A percentile compares a stretch with the other conserved stretches of the same genome.
Conservation (phyloP, 805 yeast genomes). For the Wickerhamomyces xylosicus region DNA sequence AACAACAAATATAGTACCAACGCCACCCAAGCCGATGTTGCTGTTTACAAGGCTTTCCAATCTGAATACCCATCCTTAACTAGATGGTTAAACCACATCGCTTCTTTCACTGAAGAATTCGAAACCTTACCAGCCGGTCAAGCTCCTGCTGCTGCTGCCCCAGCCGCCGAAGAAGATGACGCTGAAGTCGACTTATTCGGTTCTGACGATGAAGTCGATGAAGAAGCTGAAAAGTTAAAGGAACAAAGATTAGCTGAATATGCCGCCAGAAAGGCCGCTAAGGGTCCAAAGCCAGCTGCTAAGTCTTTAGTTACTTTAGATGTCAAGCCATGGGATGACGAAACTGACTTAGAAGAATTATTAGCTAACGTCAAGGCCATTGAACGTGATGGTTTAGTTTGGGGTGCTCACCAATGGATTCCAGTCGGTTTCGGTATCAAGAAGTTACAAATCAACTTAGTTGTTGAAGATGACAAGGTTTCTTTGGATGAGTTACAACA, state of each 20-base stretch:
- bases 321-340: constrained; percentile 99
- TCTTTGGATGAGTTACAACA: constrained; percentile 84
- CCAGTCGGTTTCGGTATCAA: constrained; percentile 99
- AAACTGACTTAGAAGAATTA: constrained; percentile 88
- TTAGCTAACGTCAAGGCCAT: constrained; percentile 78
- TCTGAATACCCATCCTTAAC: constrained; percentile 84
- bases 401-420: constrained; percentile 97
- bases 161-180: constrained; percentile 69
- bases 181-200: constrained; percentile 92
- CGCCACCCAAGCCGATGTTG: constrained; percentile 93
- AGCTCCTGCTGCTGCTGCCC: constrained; percentile 41
- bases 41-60: constrained; percentile 92
- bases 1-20: constrained; percentile 44
- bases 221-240: constrained; percentile 94
- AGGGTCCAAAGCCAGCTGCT: constrained; percentile 98
- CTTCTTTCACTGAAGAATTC: constrained; percentile 84
- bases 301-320: constrained; percentile 94
- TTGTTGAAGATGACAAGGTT: constrained; percentile 94
- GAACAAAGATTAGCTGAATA: constrained; percentile 97
- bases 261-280: constrained; percentile 94
- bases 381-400: constrained; percentile 84
- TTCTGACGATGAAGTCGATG: constrained; percentile 90
- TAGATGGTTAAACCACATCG: constrained; percentile 99
- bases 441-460: constrained; percentile 97
- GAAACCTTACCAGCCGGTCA: constrained; percentile 69